A percentile compares a stretch with the other conserved stretches of the same genome.
These are phyloP conservation scores for Claviceps digitariae DNA, from an alignment of 2,329 filamentous ascomycete genomes.

Conservation along the genomic window DNA sequence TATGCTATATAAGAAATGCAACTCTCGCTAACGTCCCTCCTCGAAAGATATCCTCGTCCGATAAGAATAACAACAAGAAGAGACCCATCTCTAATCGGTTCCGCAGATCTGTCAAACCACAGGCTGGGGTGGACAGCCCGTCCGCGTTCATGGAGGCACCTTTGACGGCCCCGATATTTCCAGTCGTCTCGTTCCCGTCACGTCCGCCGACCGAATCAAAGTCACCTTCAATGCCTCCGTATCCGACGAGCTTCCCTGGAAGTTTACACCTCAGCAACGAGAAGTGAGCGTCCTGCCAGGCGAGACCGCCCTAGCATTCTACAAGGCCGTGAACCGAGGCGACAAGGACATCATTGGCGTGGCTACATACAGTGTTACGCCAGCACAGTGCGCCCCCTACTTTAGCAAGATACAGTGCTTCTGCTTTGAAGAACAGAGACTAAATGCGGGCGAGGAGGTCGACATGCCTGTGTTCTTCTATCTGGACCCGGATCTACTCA, in stretches of 20 bases:
- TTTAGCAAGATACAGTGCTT: conserved; percentile 99
- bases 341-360: conserved; percentile 93
- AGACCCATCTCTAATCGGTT: neutral
- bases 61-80: neutral
- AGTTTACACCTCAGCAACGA: conserved; percentile 90
- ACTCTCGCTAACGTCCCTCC: neutral
- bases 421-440: conserved; percentile 91
- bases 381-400: conserved; percentile 88
- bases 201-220: conserved; percentile 67
- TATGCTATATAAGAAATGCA: conserved; percentile 17
- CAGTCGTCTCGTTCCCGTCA: conserved; percentile 66
- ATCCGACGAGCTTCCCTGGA: conserved; percentile 92
- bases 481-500: conserved; percentile 87
- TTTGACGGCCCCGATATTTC: conserved; percentile 50
- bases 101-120: conserved; percentile 63
- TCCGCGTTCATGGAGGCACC: conserved; percentile 56
- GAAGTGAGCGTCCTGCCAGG: conserved; percentile 92
- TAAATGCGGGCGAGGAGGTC: conserved; percentile 91
- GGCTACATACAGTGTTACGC: conserved; percentile 93
- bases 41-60: neutral
- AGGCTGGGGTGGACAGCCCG: conserved; percentile 85
- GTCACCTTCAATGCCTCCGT: conserved; percentile 95
- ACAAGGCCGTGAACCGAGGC: conserved; percentile 87
- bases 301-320: conserved; percentile 94
- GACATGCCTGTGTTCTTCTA: conserved; percentile 99